Conservation (phyloP, 2,329 filamentous ascomycete species). For the Ascochyta fabae region DNA sequence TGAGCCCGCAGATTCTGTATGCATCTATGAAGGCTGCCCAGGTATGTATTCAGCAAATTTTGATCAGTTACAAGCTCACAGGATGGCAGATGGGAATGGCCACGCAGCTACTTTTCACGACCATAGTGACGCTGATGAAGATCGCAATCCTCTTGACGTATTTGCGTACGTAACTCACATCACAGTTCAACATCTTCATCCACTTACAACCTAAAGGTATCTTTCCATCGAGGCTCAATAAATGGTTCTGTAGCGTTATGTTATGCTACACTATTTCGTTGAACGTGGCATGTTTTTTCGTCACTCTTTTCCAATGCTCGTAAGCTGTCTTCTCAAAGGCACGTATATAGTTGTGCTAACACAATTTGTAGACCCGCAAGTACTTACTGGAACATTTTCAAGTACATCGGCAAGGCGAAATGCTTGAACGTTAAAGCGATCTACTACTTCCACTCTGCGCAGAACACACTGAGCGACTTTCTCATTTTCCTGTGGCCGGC, state of each 20-base stretch:
- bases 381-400: constrained; percentile 37
- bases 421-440: constrained; percentile 35
- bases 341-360: background rate
- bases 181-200: no score
- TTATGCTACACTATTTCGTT: constrained; percentile 31
- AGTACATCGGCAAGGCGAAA: constrained; percentile 25
- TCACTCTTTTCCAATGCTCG: constrained; percentile 40
- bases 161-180: constrained; percentile 17
- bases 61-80: background rate
- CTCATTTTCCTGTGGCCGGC: constrained; percentile 43
- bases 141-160: constrained; percentile 34
- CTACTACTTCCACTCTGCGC: constrained; percentile 31
- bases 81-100: constrained; percentile 30
- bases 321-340: constrained; percentile 14
- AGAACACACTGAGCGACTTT: constrained; percentile 42
- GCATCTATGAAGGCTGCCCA: constrained; percentile 27
- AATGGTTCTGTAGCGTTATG: constrained; percentile 37
- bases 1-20: constrained; percentile 23
- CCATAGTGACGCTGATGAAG: constrained; percentile 36
- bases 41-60: constrained; percentile 8
- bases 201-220: constrained; percentile 21
- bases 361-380: constrained; percentile 20
- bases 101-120: constrained; percentile 32
- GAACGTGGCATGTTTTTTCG: constrained; percentile 30
- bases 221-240: constrained; percentile 37